phyloP scores from a whole-genome alignment of 169 alveolate genomes.

The Plasmodium billcollinsi region DNA sequence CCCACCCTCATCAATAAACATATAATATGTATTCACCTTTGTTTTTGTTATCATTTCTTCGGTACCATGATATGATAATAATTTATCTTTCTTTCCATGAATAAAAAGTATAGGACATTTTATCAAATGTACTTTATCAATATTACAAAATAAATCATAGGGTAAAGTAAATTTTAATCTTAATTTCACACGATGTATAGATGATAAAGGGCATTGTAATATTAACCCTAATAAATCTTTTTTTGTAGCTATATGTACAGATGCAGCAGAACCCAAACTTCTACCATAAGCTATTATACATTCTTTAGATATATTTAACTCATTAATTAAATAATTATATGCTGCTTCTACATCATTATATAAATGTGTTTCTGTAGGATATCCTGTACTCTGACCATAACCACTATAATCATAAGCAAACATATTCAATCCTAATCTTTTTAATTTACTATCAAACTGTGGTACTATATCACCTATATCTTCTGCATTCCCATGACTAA shows the following conservation, averaged over 20 bases:
- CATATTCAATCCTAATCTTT: constrained; percentile 82
- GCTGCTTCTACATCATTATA: constrained; percentile 92
- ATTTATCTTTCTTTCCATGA: constrained; percentile 94
- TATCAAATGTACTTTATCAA: constrained; percentile 87
- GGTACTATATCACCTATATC: constrained; percentile 87
- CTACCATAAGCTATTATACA: constrained; percentile 92
- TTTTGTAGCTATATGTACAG: constrained; percentile 90
- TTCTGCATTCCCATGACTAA: constrained; percentile 93
- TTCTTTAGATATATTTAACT: constrained; percentile 81
- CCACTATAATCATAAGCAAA: constrained; percentile 91
- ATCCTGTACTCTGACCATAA: constrained; percentile 88
- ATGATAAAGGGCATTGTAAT: constrained; percentile 91
- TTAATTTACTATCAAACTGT: constrained; percentile 77
- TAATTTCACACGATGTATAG: constrained; percentile 89
- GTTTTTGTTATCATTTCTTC: constrained; percentile 78
- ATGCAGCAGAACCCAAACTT: constrained; percentile 93
- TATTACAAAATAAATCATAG: constrained; percentile 93
- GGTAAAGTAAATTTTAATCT: constrained; percentile 91
- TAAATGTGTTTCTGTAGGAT: constrained; percentile 87
- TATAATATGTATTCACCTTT: constrained; percentile 80
- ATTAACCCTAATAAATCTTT: constrained; percentile 86
- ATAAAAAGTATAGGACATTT: constrained; percentile 89
- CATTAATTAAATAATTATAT: constrained; percentile 81
- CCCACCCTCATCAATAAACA: constrained; percentile 81
- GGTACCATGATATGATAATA: constrained; percentile 87